Percentiles rank a stretch among this genome's conserved stretches.
Conservation (phyloP, 306 rosid species). For the Quercus agrifolia region DNA sequence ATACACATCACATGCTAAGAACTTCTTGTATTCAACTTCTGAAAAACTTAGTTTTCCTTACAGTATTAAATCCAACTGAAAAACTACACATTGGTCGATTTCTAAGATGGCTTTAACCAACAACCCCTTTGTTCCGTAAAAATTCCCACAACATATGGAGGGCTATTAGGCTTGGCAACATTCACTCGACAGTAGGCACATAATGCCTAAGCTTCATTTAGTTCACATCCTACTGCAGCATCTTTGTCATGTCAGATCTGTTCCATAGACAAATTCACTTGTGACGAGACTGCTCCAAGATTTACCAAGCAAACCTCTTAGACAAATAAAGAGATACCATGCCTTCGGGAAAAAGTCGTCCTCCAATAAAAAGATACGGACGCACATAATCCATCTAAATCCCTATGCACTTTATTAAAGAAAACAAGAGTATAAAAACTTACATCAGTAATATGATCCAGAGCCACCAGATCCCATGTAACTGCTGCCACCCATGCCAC, state of each 20-base stretch:
- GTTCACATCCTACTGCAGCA: conserved; percentile 72
- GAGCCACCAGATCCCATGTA: conserved; percentile 81
- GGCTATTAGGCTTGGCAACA: conserved; percentile 30
- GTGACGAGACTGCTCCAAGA: conserved; percentile 57
- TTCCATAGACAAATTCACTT: conserved; percentile 69
- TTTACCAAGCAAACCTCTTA: conserved; percentile 48
- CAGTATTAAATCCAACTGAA: conserved; percentile 33
- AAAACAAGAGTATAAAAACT: conserved; percentile 15
- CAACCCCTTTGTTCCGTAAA: conserved; percentile 15
- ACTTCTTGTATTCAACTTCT: conserved; percentile 38
- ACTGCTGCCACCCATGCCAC: conserved; percentile 70
- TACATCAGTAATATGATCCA: conserved; percentile 88
- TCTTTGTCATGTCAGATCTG: conserved; percentile 64
- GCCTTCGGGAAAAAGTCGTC: conserved; percentile 21
- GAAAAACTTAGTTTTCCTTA: conserved; percentile 37
- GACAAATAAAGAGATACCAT: conserved; percentile 39
- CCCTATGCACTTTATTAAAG: background rate
- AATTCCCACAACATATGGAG: conserved; percentile 14
- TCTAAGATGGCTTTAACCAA: conserved; percentile 37
- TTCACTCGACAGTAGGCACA: conserved; percentile 51
- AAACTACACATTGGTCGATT: conserved; percentile 18
- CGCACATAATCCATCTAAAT: conserved; percentile 1
- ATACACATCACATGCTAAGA: conserved; percentile 34
- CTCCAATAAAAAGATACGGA: conserved; percentile 24
- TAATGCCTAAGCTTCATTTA: conserved; percentile 47